Evolutionary conservation across 768 basidiomycete genomes (phyloP).

Genomic region (Leccinum incarnatum): DNA sequence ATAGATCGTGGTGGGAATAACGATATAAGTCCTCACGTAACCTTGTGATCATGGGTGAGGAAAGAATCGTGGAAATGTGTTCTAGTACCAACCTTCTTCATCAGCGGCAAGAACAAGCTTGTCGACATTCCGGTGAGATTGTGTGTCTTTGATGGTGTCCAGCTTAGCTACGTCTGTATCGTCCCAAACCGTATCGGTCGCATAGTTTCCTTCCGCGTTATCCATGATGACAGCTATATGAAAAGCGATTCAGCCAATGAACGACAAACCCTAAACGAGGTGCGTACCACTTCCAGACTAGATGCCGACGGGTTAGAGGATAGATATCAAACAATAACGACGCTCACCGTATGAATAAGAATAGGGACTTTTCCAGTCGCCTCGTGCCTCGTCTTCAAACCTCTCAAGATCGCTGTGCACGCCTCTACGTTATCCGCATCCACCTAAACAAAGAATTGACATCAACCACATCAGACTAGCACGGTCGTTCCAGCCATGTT

Average conservation of each 20-base stretch:
- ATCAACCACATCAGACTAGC: background rate
- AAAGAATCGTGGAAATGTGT: background rate
- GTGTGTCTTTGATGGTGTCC: slow-evolving; percentile 42
- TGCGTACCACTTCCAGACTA: slow-evolving; percentile 51
- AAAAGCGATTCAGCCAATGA: background rate
- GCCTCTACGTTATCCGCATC: slow-evolving; percentile 48
- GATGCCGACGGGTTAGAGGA: background rate
- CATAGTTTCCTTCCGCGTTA: slow-evolving; percentile 40
- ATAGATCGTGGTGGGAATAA: slow-evolving; percentile 59
- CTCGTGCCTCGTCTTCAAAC: slow-evolving; percentile 47
- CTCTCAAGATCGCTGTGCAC: slow-evolving; percentile 46
- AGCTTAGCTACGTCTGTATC: slow-evolving; percentile 48
- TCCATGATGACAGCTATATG: slow-evolving; percentile 46
- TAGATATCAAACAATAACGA: too few species aligned
- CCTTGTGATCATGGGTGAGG: slow-evolving; percentile 10
- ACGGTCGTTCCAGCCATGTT: background rate
- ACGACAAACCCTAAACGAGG: background rate
- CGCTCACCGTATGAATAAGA: slow-evolving; percentile 61
- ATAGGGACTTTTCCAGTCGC: slow-evolving; percentile 42
- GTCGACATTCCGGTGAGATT: slow-evolving; percentile 52
- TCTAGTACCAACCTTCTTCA: slow-evolving; percentile 36
- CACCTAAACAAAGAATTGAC: slow-evolving; percentile 28
- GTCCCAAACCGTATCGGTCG: slow-evolving; percentile 42
- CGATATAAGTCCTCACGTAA: slow-evolving; percentile 36
- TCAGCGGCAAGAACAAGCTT: slow-evolving; percentile 45